Evolutionary conservation across 129 eudicot species (phyloP).

Genomic region (Pseudognaphalium luteoalbum): DNA sequence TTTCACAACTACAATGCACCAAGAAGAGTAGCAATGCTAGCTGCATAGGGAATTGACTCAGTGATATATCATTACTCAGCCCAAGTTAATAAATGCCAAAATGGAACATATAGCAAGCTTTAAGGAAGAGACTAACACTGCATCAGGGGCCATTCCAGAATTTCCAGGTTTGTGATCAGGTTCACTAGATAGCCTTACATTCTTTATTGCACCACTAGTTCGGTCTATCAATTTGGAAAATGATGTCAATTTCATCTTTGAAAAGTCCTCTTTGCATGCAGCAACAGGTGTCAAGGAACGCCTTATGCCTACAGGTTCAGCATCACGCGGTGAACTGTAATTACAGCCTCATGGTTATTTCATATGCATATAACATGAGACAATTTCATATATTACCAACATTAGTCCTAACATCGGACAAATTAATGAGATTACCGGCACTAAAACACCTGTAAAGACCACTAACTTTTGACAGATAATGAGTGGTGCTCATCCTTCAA

Average conservation of each 20-base stretch:
- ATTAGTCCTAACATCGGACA: not conserved
- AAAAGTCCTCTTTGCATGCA: constrained; percentile 88
- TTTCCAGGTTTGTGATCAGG: constrained; percentile 71
- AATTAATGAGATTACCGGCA: not conserved
- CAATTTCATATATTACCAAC: not conserved
- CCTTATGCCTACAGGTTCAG: constrained; percentile 41
- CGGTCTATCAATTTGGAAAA: constrained; percentile 75
- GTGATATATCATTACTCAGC: not conserved
- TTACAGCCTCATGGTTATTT: not conserved
- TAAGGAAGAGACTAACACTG: constrained; percentile 59
- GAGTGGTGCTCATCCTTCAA: not conserved
- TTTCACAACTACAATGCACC: not conserved
- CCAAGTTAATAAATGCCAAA: not conserved
- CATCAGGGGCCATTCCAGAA: constrained; percentile 98
- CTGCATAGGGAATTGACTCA: not conserved
- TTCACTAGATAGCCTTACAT: constrained; percentile 77
- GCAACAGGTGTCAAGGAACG: constrained; percentile 65
- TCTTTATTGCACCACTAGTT: constrained; percentile 73
- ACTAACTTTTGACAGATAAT: not conserved
- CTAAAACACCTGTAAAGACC: not conserved
- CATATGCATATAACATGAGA: not conserved
- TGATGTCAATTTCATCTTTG: constrained; percentile 77
- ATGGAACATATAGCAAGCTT: not conserved
- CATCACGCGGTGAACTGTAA: constrained; percentile 57
- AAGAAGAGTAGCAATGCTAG: not conserved